These are phyloP conservation scores for Periconia macrospinosa DNA, from an alignment of 2,329 filamentous ascomycete genomes.

Conservation along the genomic window DNA sequence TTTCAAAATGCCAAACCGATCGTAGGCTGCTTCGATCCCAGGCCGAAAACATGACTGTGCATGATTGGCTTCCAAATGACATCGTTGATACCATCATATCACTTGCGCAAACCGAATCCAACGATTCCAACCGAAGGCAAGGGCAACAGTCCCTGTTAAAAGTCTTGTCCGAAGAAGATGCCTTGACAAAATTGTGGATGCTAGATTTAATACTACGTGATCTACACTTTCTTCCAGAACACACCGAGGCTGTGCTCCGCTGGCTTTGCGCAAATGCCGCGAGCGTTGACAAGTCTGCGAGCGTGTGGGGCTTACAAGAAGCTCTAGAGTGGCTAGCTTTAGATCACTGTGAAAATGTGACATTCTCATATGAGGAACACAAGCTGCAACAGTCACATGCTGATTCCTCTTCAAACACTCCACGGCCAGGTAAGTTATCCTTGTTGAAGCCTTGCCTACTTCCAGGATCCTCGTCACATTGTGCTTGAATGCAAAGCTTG, in stretches of 20 bases:
- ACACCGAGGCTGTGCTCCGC: conserved; percentile 32
- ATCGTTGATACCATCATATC: conserved; percentile 77
- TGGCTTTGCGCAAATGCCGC: conserved; percentile 42
- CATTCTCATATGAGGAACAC: conserved; percentile 59
- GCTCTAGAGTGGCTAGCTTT: conserved; percentile 88
- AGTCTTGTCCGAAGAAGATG: conserved; percentile 70
- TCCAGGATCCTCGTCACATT: neutral
- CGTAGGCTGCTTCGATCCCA: conserved; percentile 78
- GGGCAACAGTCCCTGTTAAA: conserved; percentile 43
- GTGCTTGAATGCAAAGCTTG: neutral
- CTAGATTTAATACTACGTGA: conserved; percentile 72
- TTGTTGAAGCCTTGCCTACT: neutral
- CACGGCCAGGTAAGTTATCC: conserved; percentile 21
- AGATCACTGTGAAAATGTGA: conserved; percentile 68
- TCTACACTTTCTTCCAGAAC: conserved; percentile 63
- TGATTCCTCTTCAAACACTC: conserved; percentile 13
- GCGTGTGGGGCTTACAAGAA: conserved; percentile 84
- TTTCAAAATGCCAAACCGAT: conserved; percentile 79
- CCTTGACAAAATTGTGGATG: conserved; percentile 81
- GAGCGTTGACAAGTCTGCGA: conserved; percentile 55
- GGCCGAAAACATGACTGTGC: conserved; percentile 70
- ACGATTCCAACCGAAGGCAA: conserved; percentile 54
- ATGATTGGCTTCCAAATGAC: conserved; percentile 80
- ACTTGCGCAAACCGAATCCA: conserved; percentile 66
- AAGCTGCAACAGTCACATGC: conserved; percentile 1